Evolutionary conservation across 2,329 filamentous ascomycete species (phyloP), one percentile per base, ranked within the genome.

Genomic region (Biscogniauxia mediterranea): DNA sequence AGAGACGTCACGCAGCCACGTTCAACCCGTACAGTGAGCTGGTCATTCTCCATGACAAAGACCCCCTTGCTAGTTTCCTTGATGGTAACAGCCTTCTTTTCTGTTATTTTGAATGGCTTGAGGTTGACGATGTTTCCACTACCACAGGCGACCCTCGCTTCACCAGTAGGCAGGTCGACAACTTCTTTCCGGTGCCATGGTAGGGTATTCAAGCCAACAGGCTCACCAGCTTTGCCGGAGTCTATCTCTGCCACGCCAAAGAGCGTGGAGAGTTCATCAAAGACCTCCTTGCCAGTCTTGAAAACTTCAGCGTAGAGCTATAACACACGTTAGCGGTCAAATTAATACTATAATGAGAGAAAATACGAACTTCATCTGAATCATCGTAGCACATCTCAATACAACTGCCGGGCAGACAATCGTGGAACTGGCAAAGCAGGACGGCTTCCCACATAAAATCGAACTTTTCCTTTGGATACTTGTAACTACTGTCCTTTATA

Each of bases 351-450:
- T n/a, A 21, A n/a, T 46, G 38, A 11, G 17, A 1, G 11, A n/a
- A 5, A 51, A 11, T 54, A 68, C 78, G 74, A 75, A 86, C 85
- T 78, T 93, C 85, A 73, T 97, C 90, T 2, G 93, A 96, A 73
- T 99, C 95, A 74, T 96, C 92, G 70, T 98, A 98, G 76, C 93
- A 97, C 93, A 98, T 97, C 75, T 96, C 93, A 69, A 99, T 98
- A 38, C 88, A 91, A 73, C 92, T 97, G 59, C 95, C 95, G 0
- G 95, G 95, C 56, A 99, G 82, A 74, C 95, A 98, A 74, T 99
- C 95, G 67, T 99, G 95, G 82, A 99, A 99, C 71, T 99, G 95
- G 68, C 94, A 98, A 25, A 98, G 85, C 23, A 98, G 82, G 2
- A 94, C 89, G 59, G 85, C 84, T 79, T 98, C 94, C 95, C 95